Evolutionary conservation across 768 basidiomycete species (phyloP).

Genomic region (Mycena rebaudengoi): DNA sequence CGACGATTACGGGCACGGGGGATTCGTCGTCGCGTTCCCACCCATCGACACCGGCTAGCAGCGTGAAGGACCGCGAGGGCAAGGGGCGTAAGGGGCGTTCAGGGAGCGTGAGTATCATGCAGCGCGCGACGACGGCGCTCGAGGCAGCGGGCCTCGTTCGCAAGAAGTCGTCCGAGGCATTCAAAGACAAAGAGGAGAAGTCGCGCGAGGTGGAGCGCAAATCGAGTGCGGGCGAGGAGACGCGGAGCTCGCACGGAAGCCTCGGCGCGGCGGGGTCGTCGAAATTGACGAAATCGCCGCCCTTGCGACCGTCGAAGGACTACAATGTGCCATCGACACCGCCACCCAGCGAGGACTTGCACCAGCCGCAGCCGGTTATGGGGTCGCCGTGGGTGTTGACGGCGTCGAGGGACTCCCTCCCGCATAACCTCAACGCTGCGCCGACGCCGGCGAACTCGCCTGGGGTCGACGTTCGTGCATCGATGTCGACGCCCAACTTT

Average conservation of each 20-base stretch:
- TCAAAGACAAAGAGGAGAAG: slow-evolving; percentile 68
- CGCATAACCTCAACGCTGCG: slow-evolving; percentile 40
- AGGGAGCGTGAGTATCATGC: slow-evolving; percentile 95
- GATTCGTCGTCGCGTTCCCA: slow-evolving; percentile 66
- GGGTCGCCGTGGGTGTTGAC: slow-evolving; percentile 83
- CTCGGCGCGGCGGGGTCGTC: slow-evolving; percentile 49
- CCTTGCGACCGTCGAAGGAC: slow-evolving; percentile 60
- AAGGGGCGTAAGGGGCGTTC: slow-evolving; percentile 78
- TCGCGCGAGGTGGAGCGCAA: slow-evolving; percentile 58
- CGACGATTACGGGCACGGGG: slow-evolving; percentile 43
- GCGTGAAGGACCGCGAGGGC: slow-evolving; percentile 64
- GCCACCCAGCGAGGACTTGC: slow-evolving; percentile 50
- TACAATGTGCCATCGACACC: slow-evolving; percentile 58
- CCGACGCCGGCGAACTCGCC: slow-evolving; percentile 63
- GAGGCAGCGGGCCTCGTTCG: slow-evolving; percentile 86
- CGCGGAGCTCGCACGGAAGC: slow-evolving; percentile 72
- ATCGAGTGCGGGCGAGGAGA: slow-evolving; percentile 62
- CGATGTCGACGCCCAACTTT: slow-evolving; percentile 55
- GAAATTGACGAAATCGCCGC: slow-evolving; percentile 77
- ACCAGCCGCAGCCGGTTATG: slow-evolving; percentile 47
- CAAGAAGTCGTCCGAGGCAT: slow-evolving; percentile 82
- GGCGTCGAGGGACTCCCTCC: slow-evolving; percentile 49
- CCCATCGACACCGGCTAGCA: slow-evolving; percentile 75
- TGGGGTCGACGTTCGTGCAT: slow-evolving; percentile 57
- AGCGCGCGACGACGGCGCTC: slow-evolving; percentile 90